phyloP scores from a whole-genome alignment of 768 basidiomycete species.

The Plicaturopsis crispa region DNA sequence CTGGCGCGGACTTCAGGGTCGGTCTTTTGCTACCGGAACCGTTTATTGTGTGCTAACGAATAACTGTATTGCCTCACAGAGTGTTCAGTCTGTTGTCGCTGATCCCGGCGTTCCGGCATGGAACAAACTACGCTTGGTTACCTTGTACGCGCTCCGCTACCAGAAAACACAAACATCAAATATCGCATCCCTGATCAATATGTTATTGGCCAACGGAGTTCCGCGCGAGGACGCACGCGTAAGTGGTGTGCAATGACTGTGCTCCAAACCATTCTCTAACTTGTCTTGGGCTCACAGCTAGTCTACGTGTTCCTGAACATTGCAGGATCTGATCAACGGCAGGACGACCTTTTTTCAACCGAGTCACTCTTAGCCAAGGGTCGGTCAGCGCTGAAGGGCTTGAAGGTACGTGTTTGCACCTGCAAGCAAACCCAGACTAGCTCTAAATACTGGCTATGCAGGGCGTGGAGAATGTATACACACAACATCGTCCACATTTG shows the following conservation, averaged over 20 bases:
- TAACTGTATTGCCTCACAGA: constrained; percentile 34
- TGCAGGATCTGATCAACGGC: constrained; percentile 91
- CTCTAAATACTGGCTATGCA: constrained; percentile 20
- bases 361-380: constrained; percentile 93
- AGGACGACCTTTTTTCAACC: constrained; percentile 95
- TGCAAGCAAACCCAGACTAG: not conserved
- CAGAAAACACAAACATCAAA: constrained; percentile 84
- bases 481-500: constrained; percentile 91
- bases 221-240: constrained; percentile 71
- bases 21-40: constrained; percentile 11
- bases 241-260: constrained; percentile 16
- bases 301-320: constrained; percentile 91
- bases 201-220: constrained; percentile 70
- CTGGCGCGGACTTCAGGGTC: constrained; percentile 85
- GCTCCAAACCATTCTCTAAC: constrained; percentile 6
- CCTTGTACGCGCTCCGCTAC: constrained; percentile 89
- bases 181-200: constrained; percentile 70
- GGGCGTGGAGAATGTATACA: constrained; percentile 99
- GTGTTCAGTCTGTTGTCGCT: constrained; percentile 71
- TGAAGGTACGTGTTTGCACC: constrained; percentile 54
- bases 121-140: constrained; percentile 86
- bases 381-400: constrained; percentile 87
- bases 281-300: constrained; percentile 40
- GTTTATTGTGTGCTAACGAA: not conserved
- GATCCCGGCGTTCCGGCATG: constrained; percentile 60